These are phyloP conservation scores for Miamiensis avidus DNA, from an alignment of 169 alveolate species.

Conservation along the genomic window DNA sequence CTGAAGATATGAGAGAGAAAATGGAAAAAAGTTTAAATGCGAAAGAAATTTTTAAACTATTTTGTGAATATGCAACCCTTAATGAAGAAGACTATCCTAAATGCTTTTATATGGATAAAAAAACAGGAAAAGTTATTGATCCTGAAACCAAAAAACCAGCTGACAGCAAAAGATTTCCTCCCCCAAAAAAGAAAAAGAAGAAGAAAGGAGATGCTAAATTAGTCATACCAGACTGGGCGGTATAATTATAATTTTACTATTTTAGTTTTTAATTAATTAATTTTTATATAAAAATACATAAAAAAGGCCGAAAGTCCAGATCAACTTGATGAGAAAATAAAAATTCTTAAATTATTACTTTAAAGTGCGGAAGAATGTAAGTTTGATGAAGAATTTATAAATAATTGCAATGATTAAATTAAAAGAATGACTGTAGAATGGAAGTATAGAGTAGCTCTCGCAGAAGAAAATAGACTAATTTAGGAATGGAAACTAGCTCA, in stretches of 20 bases:
- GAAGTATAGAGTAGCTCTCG: slow-evolving; percentile 62
- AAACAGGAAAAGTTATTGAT: slow-evolving; percentile 52
- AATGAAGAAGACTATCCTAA: slow-evolving; percentile 64
- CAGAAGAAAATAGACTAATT: slow-evolving; percentile 63
- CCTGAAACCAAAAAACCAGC: slow-evolving; percentile 48
- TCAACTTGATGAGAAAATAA: slow-evolving; percentile 52
- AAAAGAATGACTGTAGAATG: slow-evolving; percentile 70
- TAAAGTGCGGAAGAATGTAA: slow-evolving; percentile 56
- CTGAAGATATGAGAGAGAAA: slow-evolving; percentile 58
- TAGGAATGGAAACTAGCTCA: slow-evolving; percentile 61
- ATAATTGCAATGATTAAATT: slow-evolving; percentile 57
- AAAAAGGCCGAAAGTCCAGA: slow-evolving; percentile 40
- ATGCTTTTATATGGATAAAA: slow-evolving; percentile 67
- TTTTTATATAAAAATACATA: too few relatives aligned
- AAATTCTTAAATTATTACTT: slow-evolving; percentile 52
- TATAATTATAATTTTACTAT: too few relatives aligned
- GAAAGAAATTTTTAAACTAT: slow-evolving; percentile 64
- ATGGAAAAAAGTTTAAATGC: slow-evolving; percentile 68
- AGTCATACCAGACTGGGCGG: slow-evolving; percentile 80
- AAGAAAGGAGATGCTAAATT: slow-evolving; percentile 74
- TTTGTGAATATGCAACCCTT: slow-evolving; percentile 70
- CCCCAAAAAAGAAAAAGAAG: slow-evolving; percentile 59
- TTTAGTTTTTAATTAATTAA: too few relatives aligned
- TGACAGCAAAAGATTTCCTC: slow-evolving; percentile 28
- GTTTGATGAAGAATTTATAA: slow-evolving; percentile 56